These are phyloP conservation scores for Achaetomium macrosporum DNA, from an alignment of 2,329 filamentous ascomycete genomes.

Conservation along the genomic window DNA sequence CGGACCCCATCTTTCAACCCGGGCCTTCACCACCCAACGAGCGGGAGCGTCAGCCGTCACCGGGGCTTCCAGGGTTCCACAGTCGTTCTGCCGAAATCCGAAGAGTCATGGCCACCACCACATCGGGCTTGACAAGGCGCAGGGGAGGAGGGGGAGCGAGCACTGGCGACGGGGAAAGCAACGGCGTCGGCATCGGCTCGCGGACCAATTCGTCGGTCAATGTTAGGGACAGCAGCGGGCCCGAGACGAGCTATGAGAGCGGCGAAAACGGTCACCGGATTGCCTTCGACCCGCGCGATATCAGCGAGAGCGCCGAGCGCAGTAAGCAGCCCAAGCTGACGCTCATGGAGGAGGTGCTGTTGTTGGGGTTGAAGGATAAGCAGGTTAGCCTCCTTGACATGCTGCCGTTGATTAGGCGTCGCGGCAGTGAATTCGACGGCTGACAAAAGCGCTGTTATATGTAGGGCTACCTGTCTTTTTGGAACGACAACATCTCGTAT, in stretches of 20 bases:
- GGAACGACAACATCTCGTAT: conserved; percentile 99
- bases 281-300: conserved; percentile 93
- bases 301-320: conserved; percentile 91
- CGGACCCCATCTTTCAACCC: neutral
- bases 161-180: conserved; percentile 52
- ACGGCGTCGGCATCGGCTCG: conserved; percentile 50
- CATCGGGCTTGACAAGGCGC: conserved; percentile 56
- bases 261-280: conserved; percentile 98
- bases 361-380: conserved; percentile 96
- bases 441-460: neutral
- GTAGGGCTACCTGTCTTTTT: conserved; percentile 98
- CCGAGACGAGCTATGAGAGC: conserved; percentile 82
- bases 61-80: neutral
- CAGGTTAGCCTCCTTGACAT: conserved; percentile 67
- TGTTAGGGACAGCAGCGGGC: conserved; percentile 42
- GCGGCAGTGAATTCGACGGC: conserved; percentile 3
- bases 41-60: neutral
- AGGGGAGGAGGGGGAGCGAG: conserved; percentile 63
- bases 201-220: conserved; percentile 52
- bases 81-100: neutral
- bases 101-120: conserved; percentile 33
- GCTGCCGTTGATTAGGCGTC: neutral
- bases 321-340: conserved; percentile 98
- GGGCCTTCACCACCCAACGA: neutral
- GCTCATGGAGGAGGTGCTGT: conserved; percentile 94